Percentiles rank a stretch among this genome's conserved stretches.
Conservation (phyloP, 108 stramenopile species). For the Epithemia pelagica region DNA sequence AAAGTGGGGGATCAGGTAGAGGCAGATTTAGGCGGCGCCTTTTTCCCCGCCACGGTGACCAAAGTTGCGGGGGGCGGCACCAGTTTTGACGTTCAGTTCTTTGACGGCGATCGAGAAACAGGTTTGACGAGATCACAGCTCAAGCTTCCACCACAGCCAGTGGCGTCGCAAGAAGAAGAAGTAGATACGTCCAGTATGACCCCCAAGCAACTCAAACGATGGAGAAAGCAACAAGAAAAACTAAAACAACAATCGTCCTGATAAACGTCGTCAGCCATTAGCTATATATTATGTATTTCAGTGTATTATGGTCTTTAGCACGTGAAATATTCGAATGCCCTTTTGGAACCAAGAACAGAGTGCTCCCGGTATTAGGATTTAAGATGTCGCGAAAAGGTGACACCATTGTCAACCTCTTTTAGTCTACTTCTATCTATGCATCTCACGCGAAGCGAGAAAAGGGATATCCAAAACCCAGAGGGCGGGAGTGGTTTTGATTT, state of each 20-base stretch:
- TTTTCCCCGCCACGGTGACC: slow-evolving; percentile 64
- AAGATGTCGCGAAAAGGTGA: too few relatives aligned
- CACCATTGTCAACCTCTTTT: too few relatives aligned
- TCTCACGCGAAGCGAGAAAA: too few relatives aligned
- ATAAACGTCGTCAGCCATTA: too few relatives aligned
- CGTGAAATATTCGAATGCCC: too few relatives aligned
- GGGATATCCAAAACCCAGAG: too few relatives aligned
- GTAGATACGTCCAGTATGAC: slow-evolving; percentile 64
- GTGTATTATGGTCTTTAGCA: too few relatives aligned
- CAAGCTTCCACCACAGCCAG: slow-evolving; percentile 45
- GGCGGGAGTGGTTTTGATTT: too few relatives aligned
- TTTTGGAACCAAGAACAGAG: too few relatives aligned
- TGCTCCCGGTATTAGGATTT: too few relatives aligned
- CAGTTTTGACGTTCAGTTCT: slow-evolving; percentile 64
- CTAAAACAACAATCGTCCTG: background rate
- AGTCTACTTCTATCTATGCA: too few relatives aligned
- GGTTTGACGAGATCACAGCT: slow-evolving; percentile 53
- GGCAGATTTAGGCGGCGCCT: slow-evolving; percentile 82
- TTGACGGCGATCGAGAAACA: slow-evolving; percentile 71
- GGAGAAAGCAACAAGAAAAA: slow-evolving; percentile 72
- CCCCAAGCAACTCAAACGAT: slow-evolving; percentile 68
- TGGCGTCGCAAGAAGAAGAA: slow-evolving; percentile 20
- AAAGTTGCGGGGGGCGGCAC: slow-evolving; percentile 22
- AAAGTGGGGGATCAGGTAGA: slow-evolving; percentile 71
- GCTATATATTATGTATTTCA: too few relatives aligned